Evolutionary conservation across 225 moss, liverwort and hornwort species (phyloP), one percentile per base, ranked within the genome.

Genomic region (Asterella californica): DNA sequence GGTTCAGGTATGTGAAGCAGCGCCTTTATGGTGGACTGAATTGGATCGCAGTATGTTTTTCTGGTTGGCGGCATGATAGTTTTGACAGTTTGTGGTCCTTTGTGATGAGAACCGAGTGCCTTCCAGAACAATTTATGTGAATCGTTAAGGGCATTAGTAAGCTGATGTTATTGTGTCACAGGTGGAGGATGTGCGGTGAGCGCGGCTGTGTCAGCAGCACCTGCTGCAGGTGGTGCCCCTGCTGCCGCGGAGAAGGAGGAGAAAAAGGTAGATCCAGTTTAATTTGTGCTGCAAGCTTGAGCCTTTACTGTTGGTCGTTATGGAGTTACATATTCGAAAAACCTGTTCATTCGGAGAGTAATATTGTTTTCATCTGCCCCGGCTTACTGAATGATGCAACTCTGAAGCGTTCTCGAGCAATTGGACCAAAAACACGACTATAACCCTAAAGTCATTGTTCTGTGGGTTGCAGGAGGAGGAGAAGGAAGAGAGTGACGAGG

Each of bases 401-500:
- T 11, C 62, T 27, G 27, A n/a, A 11, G 6, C 27, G 7, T 25
- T 1, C n/a, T 10, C 45, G 45, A 15, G 24, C 18, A 11, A n/a
- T n/a, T n/a, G n/a, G n/a, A n/a, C n/a, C n/a, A n/a, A n/a, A n/a
- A n/a, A n/a, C n/a, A n/a, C n/a, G 42, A 7, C 4, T 42, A 42
- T 42, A 42, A 42, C 42, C 4, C 42, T 42, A 7, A 42, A 42
- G 42, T 7, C 42, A 22, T 9, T 5, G 11, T 1, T 71, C 4
- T 48, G 46, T 10, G n/a, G 1, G 15, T 71, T 11, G 27, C 85
- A 91, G 88, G 90, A 90, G 86, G 91, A 92, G 83, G 68, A 82
- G 0, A 89, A 90, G 83, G 90, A 92, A 80, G 90, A 90, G 74
- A 88, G 87, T 55, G 90, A 92, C 73, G 91, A 92, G 62, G 91